Base-by-base conservation (phyloP, 768 basidiomycete species). In the Paxillus ammoniavirescens region DNA sequence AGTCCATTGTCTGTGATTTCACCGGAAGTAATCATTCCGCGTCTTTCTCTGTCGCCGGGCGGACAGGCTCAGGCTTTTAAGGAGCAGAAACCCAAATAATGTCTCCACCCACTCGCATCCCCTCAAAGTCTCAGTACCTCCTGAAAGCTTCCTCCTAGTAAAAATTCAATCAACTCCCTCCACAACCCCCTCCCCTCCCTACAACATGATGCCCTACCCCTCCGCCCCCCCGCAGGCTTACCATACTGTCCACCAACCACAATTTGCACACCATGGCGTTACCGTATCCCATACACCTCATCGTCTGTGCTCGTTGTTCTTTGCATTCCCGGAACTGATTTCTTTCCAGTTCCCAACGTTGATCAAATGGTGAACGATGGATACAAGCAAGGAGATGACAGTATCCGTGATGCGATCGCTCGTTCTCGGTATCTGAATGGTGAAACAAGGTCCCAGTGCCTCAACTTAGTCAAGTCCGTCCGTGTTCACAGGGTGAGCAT, bases 401-500 rank as follows among this genome's bases (percentile, higher is more conserved):
- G 1, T 33, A 30, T 67, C 17, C 42, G 1, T 12, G 8, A 47
- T 17, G 28, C 28, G 30, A 42, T 68, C 38, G 49, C 48, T 12
- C 50, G 5, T 42, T 33, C 52, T n/a, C 2, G 2, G 9, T 50
- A 53, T 42, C 52, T 49, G 18, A n/a, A 42, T 42, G 23, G 15
- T 1, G 33, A 52, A 9, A 5, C 37, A 17, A 41, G 18, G 53
- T 6, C 2, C n/a, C 13, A 42, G 14, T 68, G 59, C 37, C 6
- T 6, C 35, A 0, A 31, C 8, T 48, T 64, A 17, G 42, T 70
- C 31, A 1, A 33, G 0, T 1, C 21, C 42, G 47, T 68, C 31
- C 59, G 53, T 31, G 44, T 68, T 7, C 48, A 66, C 28, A 68
- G 15, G 37, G 66, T 70, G 41, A 52, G 52, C 23, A 12, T 30